A percentile compares a stretch with the other conserved stretches of the same genome.
Conservation (phyloP, 805 yeast genomes). For the Saccharomyces mikatae region DNA sequence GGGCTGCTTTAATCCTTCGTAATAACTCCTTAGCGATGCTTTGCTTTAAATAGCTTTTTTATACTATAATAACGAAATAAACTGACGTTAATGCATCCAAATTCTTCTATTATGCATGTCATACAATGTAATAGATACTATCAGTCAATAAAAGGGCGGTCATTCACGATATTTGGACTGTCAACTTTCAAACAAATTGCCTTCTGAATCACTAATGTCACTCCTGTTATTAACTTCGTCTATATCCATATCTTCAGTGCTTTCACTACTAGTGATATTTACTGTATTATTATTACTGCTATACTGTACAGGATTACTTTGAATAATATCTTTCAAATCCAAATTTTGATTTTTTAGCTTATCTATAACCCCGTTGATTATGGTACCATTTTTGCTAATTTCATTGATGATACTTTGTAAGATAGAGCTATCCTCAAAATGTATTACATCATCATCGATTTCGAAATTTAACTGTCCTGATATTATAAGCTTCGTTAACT, state of each 20-base stretch:
- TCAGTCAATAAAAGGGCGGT: neutral
- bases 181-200: slow-evolving; percentile 6
- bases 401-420: neutral
- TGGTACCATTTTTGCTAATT: neutral
- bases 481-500: slow-evolving; percentile 12
- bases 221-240: slow-evolving; percentile 11
- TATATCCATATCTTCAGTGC: slow-evolving; percentile 12
- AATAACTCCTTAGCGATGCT: neutral
- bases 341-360: slow-evolving; percentile 4
- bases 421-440: slow-evolving; percentile 6
- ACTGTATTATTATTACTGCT: neutral
- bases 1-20: neutral
- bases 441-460: slow-evolving; percentile 13
- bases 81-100: neutral
- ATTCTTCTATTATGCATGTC: neutral
- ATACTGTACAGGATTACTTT: neutral
- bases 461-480: slow-evolving; percentile 18
- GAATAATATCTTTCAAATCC: slow-evolving; percentile 8
- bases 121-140: neutral
- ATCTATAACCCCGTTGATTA: slow-evolving; percentile 4
- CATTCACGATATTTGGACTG: neutral
- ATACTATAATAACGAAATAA: neutral
- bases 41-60: neutral
- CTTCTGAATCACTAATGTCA: slow-evolving; percentile 10
- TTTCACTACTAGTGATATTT: neutral